Conservation (phyloP, 768 basidiomycete genomes). For the Boletus insuetus region DNA sequence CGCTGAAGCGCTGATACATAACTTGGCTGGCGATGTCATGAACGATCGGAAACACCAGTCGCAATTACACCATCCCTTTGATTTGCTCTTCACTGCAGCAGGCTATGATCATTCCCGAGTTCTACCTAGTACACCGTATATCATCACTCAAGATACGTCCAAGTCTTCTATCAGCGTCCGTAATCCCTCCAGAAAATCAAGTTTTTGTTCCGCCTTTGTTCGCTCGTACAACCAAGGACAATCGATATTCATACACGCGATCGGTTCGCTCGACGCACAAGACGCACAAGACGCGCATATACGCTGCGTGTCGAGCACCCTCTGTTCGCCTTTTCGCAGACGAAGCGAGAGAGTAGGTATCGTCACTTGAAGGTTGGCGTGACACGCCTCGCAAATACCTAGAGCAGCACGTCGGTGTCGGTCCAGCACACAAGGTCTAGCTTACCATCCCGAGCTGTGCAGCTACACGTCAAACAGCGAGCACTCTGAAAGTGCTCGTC, state of each 20-base stretch:
- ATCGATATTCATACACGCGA: slow-evolving; percentile 80
- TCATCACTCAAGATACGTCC: slow-evolving; percentile 4
- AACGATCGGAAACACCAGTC: too few species aligned
- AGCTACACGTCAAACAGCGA: slow-evolving; percentile 67
- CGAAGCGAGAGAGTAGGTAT: slow-evolving; percentile 56
- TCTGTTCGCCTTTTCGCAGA: slow-evolving; percentile 51
- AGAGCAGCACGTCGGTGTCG: neutral
- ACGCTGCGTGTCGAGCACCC: slow-evolving; percentile 54
- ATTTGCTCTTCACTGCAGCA: too few species aligned
- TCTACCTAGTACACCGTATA: too few species aligned
- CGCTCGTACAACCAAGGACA: slow-evolving; percentile 82
- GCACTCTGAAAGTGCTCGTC: slow-evolving; percentile 72
- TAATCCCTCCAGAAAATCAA: slow-evolving; percentile 29
- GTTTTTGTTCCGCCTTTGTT: slow-evolving; percentile 50
- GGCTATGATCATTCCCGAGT: too few species aligned
- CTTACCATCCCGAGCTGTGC: slow-evolving; percentile 51
- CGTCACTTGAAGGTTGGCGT: slow-evolving; percentile 47
- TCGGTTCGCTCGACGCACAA: slow-evolving; percentile 54
- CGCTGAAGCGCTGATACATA: too few species aligned
- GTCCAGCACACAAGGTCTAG: neutral
- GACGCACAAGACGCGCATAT: slow-evolving; percentile 73
- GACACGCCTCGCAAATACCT: slow-evolving; percentile 72
- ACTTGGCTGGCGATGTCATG: too few species aligned
- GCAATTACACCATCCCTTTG: too few species aligned
- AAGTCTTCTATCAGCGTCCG: slow-evolving; percentile 30